phyloP scores from a whole-genome alignment of 164 flowering plant species.

The Umbellularia californica region DNA sequence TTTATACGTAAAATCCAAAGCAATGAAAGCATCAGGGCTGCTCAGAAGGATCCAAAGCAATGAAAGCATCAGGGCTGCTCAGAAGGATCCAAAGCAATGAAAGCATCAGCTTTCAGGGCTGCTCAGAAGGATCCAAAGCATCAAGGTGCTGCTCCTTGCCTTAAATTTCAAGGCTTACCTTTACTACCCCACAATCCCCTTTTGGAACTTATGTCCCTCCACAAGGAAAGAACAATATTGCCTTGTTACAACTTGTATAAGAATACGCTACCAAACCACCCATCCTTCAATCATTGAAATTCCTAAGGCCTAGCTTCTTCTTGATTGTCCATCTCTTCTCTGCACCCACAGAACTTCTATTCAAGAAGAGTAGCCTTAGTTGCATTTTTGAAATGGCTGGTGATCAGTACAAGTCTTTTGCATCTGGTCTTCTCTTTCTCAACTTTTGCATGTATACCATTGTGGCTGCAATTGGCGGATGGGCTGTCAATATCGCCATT shows the following conservation, averaged over 20 bases:
- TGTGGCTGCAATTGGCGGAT: constrained; percentile 67
- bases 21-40: too few species aligned
- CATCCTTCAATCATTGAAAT: background rate
- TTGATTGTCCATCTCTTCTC: background rate
- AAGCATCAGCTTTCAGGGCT: too few species aligned
- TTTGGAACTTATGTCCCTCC: background rate
- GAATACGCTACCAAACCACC: background rate
- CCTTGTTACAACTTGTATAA: constrained; percentile 3
- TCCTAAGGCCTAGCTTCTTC: background rate
- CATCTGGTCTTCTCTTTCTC: constrained; percentile 51
- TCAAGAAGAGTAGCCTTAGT: background rate
- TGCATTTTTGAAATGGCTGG: constrained; percentile 33
- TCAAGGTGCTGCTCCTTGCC: background rate
- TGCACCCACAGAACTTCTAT: background rate
- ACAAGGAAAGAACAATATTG: constrained; percentile 25
- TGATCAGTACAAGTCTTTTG: constrained; percentile 43
- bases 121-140: too few species aligned
- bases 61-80: too few species aligned
- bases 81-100: too few species aligned
- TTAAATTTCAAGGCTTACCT: constrained; percentile 14
- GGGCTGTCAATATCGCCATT: constrained; percentile 77
- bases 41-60: too few species aligned
- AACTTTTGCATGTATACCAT: constrained; percentile 86
- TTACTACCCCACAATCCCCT: constrained; percentile 15
- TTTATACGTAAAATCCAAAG: too few species aligned